Evolutionary conservation across 768 basidiomycete species (phyloP), one percentile per base, ranked within the genome.

Genomic region (Pulveroboletus sp.): DNA sequence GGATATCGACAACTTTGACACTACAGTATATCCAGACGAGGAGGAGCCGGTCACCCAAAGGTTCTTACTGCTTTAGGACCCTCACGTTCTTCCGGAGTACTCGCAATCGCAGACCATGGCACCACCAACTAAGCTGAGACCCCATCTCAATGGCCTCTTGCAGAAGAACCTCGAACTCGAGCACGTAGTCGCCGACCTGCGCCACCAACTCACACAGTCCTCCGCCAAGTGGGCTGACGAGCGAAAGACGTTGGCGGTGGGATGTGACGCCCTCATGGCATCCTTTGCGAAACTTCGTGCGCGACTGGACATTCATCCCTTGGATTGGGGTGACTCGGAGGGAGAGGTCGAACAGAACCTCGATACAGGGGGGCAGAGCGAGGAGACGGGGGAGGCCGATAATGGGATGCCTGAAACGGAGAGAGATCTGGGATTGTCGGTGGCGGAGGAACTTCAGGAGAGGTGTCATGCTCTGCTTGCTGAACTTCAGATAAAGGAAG

Each of bases 211-310:
- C 46, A 63, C 62, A 38, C 57, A 63, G 39, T 59, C 63, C 24
- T 49, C 60, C 18, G 63, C 62, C 35, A 63, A 62, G 55, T 63
- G 62, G 63, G 63, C 53, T 8, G 63, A 63, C 31, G 62, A 63
- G 51, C 62, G 63, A 42, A 63, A 63, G 55, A 46, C 47, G 31
- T 44, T 63, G 31, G 53, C 51, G 42, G 37, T 42, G 40, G 55
- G 55, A 30, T 64, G 62, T 27, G 63, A 64, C 35, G 10, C 31
- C 14, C 63, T 63, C 57, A 63, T 64, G 62, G 61, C 62, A n/a
- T 65, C 63, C 24, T 64, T 64, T 58, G 63, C 63, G 26, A 64
- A 65, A 38, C 65, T 63, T 40, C 62, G 62, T 27, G 61, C 62
- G 32, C 55, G 54, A 3, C 41, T 65, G 1, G 62, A 64, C 38